Evolutionary conservation across 2,329 filamentous ascomycete genomes (phyloP).

Genomic region (Fusarium marasasianum): DNA sequence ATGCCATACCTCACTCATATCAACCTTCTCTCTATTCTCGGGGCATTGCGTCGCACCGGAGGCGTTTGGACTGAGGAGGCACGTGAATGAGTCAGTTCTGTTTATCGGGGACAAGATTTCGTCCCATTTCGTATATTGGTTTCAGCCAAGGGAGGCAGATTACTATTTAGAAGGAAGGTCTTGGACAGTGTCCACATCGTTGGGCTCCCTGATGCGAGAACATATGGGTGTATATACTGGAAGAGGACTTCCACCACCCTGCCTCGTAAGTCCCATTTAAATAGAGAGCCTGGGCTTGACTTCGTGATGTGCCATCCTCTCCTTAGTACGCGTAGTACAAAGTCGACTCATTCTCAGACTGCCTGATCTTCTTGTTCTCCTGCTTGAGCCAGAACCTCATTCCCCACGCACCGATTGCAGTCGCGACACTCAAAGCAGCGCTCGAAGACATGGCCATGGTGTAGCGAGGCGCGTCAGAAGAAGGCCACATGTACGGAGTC

Average conservation of each 20-base stretch:
- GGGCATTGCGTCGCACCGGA: no score
- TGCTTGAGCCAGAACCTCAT: constrained; percentile 48
- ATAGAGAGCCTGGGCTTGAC: rapidly evolving
- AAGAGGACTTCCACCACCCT: no score
- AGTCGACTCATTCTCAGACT: constrained; percentile 33
- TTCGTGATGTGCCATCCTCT: rapidly evolving
- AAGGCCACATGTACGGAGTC: constrained; percentile 29
- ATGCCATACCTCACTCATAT: no score
- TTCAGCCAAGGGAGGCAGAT: no score
- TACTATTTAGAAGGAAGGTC: no score
- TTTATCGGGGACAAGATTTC: no score
- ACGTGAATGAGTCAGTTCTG: no score
- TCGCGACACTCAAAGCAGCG: constrained; percentile 43
- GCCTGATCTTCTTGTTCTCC: constrained; percentile 48
- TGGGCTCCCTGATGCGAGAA: no score
- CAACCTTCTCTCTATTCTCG: no score
- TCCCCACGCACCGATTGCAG: constrained; percentile 51
- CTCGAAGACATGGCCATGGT: constrained; percentile 31
- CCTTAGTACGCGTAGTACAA: constrained; percentile 46
- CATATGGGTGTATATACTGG: rapidly evolving
- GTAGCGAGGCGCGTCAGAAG: constrained; percentile 20
- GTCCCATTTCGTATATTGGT: no score
- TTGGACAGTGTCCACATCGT: no score
- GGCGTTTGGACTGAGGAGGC: no score
- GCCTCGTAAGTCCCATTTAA: rapidly evolving